Percentiles rank a stretch among this genome's conserved stretches.
Evolutionary conservation across 1,284 basidiomycete species (phyloP).

Genomic region (Pulveroboletus sp.): DNA sequence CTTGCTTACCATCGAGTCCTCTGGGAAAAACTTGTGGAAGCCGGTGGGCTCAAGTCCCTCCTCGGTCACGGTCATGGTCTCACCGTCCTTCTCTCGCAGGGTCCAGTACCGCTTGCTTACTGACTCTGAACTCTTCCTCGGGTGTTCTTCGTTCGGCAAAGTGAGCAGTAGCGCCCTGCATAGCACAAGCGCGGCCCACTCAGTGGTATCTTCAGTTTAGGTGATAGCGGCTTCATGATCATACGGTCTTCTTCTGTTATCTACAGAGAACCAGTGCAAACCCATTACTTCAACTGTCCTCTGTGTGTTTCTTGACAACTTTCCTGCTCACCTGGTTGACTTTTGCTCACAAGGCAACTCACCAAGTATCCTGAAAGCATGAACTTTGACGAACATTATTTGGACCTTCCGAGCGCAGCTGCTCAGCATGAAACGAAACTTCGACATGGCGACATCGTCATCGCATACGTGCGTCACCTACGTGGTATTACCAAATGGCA

Average conservation of each 20-base stretch:
- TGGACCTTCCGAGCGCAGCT: constrained; percentile 69
- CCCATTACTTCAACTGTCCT: constrained; percentile 84
- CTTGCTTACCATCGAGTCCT: constrained; percentile 74
- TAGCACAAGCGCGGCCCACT: neutral
- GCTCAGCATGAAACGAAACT: constrained; percentile 64
- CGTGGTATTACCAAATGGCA: neutral
- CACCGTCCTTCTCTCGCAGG: constrained; percentile 46
- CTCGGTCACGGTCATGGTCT: neutral
- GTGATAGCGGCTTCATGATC: constrained; percentile 84
- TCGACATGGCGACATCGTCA: constrained; percentile 71
- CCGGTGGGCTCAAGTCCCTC: constrained; percentile 51
- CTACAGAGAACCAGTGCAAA: constrained; percentile 66
- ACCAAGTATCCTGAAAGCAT: constrained; percentile 61
- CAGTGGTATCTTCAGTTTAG: constrained; percentile 53
- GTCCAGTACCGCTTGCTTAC: constrained; percentile 83
- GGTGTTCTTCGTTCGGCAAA: constrained; percentile 81
- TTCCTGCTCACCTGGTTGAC: constrained; percentile 1
- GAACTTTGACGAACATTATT: constrained; percentile 45
- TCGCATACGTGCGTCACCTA: constrained; percentile 59
- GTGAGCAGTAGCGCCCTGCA: constrained; percentile 44
- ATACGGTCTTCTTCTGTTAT: constrained; percentile 69
- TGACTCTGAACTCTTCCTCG: constrained; percentile 75
- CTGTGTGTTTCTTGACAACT: constrained; percentile 23
- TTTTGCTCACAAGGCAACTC: constrained; percentile 54
- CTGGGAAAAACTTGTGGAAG: constrained; percentile 67